Base-by-base conservation (phyloP, 345 rosid species). In the Odontarrhena argentea region DNA sequence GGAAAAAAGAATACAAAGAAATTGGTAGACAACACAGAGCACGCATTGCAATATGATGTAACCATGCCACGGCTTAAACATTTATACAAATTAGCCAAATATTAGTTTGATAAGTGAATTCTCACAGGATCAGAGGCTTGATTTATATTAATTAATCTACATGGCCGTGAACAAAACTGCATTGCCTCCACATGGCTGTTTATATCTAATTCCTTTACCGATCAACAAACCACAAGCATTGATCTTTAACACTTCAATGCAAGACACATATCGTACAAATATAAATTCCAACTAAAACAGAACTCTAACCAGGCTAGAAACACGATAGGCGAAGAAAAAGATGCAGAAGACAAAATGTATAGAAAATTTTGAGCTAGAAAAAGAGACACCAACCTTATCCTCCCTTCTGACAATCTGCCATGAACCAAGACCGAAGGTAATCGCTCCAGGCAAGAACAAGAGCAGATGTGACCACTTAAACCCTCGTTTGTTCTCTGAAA, bases 341-440 rank as follows among this genome's bases (percentile, higher is more conserved):
- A 70, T 34, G 22, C 24, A 3, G 49, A 34, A 9, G 8, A 18
- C 15, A 38, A 48, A 69, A 51, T 2, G 53, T 32, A 54, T 44
- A 13, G 2, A 61, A 0, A 36, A 40, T 28, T 63, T 47, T 47
- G 62, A 61, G 42, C 34, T 26, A 70, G 48, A 64, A 50, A 49
- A 25, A 54, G 52, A 66, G 47, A 66, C 6, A 53, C 71, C 0
- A 14, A 94, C 97, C 93, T 94, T 94, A 63, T 94, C 99, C 56
- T 83, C 88, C 63, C 99, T 82, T 80, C 99, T 83, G 58, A 88
- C 64, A 52, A 94, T 80, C 80, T 94, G 99, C 99, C 99, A 94
- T 73, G 96, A 86, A 9, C 99, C 99, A 48, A 94, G 99, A 34
- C 97, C 97, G 64, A 94, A 94, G 51, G 93, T 77, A 60, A 91